Base-by-base conservation (phyloP, 805 yeast species). In the Kazachstania bromeliacearum region DNA sequence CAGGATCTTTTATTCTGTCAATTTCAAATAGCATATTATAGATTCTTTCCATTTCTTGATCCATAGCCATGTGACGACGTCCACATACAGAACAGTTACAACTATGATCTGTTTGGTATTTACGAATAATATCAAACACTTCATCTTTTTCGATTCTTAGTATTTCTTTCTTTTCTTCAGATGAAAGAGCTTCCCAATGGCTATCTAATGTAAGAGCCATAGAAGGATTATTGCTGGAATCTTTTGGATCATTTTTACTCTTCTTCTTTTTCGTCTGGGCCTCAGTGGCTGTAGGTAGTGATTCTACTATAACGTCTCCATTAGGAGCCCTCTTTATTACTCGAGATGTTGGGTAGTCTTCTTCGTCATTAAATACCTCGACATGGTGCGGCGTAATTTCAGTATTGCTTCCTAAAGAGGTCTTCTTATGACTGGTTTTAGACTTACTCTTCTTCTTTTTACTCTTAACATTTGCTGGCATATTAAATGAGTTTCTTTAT, bases 41-140 rank as follows among this genome's bases (percentile, higher is more conserved):
- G 5, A 84, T 70, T 37, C 71, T 72, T 47, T 78, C 85, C 49
- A 87, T 67, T 53, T 84, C 94, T 46, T 74, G 77, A 51, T 82
- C 92, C 43, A 85, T 71, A 12, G 84, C 75, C 34, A 65, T 59
- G 48, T 79, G 75, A 46, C 81, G 78, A 31, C 83, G 71, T 2
- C 88, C 89, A 61, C 96, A 88, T 14, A 75, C 75, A 4, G 77
- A 63, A 54, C 96, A 88, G 39, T 74, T 69, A 55, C 95, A 87
- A 10, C 55, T 56, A 38, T 51, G 50, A 24, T 44, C 48, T 43
- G 68, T 66, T 50, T 75, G 79, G 50, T 75, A 76, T 40, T 70
- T 75, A 41, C 70, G 73, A 55, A 85, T 73, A 29, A 75, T 68
- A 33, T 70, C 71, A 59, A 82, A 66, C 1, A 87, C 76, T 28